phyloP scores from a whole-genome alignment of 23 red algal genomes.

The Gracilariopsis chorda region DNA sequence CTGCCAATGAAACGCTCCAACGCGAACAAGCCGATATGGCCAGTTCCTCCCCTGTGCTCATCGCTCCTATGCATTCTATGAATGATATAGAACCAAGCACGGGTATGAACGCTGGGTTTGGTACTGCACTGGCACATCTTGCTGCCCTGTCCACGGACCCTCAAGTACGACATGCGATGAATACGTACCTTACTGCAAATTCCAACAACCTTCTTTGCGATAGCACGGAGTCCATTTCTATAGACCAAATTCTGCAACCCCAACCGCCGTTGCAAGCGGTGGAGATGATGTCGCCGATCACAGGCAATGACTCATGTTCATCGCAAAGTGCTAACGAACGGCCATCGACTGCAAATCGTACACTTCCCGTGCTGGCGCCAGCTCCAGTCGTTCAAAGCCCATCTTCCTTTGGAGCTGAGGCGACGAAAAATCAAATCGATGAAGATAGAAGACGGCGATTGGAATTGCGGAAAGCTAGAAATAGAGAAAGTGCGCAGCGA shows the following conservation, averaged over 20 bases:
- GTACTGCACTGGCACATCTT: neutral
- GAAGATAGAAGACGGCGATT: neutral
- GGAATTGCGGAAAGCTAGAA: slow-evolving; percentile 11
- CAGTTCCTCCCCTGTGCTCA: neutral
- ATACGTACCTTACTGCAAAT: neutral
- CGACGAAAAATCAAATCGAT: neutral
- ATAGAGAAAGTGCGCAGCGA: slow-evolving; percentile 39
- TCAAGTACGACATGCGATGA: neutral
- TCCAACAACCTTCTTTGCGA: neutral
- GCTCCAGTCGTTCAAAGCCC: neutral
- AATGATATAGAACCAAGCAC: neutral
- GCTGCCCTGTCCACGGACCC: neutral
- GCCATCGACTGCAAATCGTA: neutral
- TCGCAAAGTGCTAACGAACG: neutral
- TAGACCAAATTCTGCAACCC: neutral
- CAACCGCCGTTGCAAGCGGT: neutral
- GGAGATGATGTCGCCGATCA: neutral
- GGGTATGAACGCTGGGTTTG: neutral
- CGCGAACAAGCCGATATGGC: too few species aligned
- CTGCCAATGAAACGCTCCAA: too few species aligned
- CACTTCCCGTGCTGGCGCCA: neutral
- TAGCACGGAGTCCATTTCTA: neutral
- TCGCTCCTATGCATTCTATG: neutral
- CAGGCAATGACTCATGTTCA: neutral
- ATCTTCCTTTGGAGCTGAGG: neutral